Conservation (phyloP, 306 rosid species). For the Prunus campanulata region DNA sequence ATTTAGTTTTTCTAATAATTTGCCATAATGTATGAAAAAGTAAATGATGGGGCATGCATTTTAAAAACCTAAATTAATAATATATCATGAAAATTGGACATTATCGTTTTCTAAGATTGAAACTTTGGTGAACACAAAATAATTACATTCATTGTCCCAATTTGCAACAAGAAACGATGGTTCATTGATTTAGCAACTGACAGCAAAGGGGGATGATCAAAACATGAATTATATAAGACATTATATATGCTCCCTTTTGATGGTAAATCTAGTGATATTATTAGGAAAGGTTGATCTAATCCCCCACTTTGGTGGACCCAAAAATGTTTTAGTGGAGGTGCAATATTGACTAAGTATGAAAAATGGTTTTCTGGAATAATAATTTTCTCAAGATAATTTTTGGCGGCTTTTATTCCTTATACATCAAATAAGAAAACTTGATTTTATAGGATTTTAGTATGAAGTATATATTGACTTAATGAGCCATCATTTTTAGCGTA, state of each 20-base stretch:
- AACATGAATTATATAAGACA: not conserved
- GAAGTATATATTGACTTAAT: no score
- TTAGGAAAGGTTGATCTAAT: conserved; percentile 9
- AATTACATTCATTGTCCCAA: no score
- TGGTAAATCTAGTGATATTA: not conserved
- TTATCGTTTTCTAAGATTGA: not conserved
- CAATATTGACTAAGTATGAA: no score
- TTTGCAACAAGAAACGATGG: no score
- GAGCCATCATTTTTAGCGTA: no score
- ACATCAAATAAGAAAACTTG: no score
- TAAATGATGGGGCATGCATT: not conserved
- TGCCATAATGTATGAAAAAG: not conserved
- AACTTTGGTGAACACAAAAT: not conserved
- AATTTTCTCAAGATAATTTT: no score
- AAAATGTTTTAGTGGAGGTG: no score
- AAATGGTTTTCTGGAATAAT: no score
- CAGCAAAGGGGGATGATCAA: not conserved
- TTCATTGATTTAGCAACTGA: not conserved
- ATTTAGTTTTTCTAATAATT: not conserved
- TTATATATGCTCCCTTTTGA: not conserved
- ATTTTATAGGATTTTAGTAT: no score
- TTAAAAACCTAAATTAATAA: not conserved
- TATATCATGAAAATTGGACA: not conserved
- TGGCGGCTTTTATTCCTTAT: no score
- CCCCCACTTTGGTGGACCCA: not conserved